phyloP scores from a whole-genome alignment of 805 yeast species.

The Ogataea dorogensis region DNA sequence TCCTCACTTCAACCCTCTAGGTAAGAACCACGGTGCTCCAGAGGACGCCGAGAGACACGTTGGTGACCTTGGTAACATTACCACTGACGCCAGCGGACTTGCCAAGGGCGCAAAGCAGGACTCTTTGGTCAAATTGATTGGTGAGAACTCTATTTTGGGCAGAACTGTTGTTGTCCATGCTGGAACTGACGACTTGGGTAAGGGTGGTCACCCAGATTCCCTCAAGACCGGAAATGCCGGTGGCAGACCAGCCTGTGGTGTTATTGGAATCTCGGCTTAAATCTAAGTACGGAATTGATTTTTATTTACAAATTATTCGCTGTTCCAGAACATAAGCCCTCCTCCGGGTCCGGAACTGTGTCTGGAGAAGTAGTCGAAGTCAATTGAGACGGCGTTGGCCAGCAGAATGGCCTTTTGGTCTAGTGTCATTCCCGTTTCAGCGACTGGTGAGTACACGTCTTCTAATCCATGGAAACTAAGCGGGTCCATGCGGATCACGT shows the following conservation, averaged over 20 bases:
- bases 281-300: background rate
- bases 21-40: slow-evolving; percentile 90
- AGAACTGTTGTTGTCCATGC: slow-evolving; percentile 94
- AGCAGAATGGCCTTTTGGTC: slow-evolving; percentile 85
- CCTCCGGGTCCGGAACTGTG: slow-evolving; percentile 65
- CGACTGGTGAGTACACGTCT: slow-evolving; percentile 47
- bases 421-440: slow-evolving; percentile 48
- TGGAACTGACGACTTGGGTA: slow-evolving; percentile 91
- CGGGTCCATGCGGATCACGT: slow-evolving; percentile 81
- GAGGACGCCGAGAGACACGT: slow-evolving; percentile 78
- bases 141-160: slow-evolving; percentile 86
- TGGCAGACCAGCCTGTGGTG: slow-evolving; percentile 98
- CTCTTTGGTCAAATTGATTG: slow-evolving; percentile 72
- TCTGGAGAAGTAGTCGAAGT: slow-evolving; percentile 95
- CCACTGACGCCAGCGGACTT: slow-evolving; percentile 82
- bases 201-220: slow-evolving; percentile 89
- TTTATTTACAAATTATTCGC: slow-evolving; percentile 15
- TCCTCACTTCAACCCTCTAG: slow-evolving; percentile 93
- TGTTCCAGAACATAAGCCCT: slow-evolving; percentile 34
- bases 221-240: slow-evolving; percentile 97
- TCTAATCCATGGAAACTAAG: slow-evolving; percentile 60
- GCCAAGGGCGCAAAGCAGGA: slow-evolving; percentile 91
- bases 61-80: slow-evolving; percentile 95
- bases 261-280: slow-evolving; percentile 72
- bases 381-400: slow-evolving; percentile 88